phyloP scores from a whole-genome alignment of 768 basidiomycete species.

The Trametes coccinea region DNA sequence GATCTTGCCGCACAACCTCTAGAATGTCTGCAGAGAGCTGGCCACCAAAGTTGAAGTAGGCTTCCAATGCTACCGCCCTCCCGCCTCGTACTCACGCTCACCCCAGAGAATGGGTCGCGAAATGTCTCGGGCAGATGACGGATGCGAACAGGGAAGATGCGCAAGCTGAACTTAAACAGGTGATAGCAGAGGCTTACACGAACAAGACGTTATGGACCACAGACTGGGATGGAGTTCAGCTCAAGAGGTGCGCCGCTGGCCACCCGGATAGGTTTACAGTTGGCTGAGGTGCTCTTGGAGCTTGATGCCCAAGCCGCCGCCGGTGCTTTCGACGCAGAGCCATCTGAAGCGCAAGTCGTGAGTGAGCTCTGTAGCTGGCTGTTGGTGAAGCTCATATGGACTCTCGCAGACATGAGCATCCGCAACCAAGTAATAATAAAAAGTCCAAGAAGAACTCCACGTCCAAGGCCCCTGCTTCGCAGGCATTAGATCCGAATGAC shows the following conservation, averaged over 20 bases:
- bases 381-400: not conserved
- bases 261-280: not conserved
- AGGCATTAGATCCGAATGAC: slow-evolving; percentile 57
- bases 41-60: slow-evolving; percentile 79
- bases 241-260: slow-evolving; percentile 65
- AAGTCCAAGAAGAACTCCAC: slow-evolving; percentile 61
- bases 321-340: slow-evolving; percentile 39
- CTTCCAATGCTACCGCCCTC: not conserved
- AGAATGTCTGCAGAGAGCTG: slow-evolving; percentile 76
- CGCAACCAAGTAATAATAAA: slow-evolving; percentile 47
- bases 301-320: slow-evolving; percentile 60
- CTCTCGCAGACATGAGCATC: slow-evolving; percentile 39
- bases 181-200: slow-evolving; percentile 91
- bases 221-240: slow-evolving; percentile 87
- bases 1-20: not conserved
- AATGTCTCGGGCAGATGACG: slow-evolving; percentile 89
- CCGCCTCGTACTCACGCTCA: slow-evolving; percentile 12
- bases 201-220: slow-evolving; percentile 87
- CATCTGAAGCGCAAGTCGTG: slow-evolving; percentile 74
- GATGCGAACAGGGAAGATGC: slow-evolving; percentile 85
- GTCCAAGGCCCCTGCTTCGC: slow-evolving; percentile 25
- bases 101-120: slow-evolving; percentile 90
- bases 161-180: slow-evolving; percentile 92
- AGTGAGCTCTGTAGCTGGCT: not conserved
- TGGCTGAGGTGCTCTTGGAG: slow-evolving; percentile 35